Conservation (phyloP, 2,329 filamentous ascomycete genomes). For the Daldinia eschscholtzii region DNA sequence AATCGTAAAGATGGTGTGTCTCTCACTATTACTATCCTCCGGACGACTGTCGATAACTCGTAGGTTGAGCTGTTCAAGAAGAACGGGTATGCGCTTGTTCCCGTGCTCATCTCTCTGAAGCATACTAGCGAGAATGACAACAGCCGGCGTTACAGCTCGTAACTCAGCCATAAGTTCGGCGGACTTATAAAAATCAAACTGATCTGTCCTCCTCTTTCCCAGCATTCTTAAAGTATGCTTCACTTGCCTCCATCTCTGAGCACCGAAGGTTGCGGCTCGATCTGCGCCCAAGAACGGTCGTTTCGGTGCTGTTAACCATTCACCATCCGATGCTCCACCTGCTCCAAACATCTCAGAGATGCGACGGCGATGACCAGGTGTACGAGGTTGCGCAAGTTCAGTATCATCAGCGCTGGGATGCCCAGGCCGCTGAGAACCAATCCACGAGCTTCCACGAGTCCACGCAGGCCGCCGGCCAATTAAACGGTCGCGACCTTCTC, state of each 20-base stretch:
- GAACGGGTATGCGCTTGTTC: conserved; percentile 92
- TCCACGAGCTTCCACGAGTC: conserved; percentile 71
- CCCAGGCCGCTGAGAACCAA: conserved; percentile 62
- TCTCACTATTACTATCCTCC: conserved; percentile 72
- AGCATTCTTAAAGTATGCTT: conserved; percentile 88
- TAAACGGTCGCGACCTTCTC: conserved; percentile 76
- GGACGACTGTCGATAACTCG: conserved; percentile 83
- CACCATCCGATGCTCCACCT: conserved; percentile 73
- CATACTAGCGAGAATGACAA: conserved; percentile 95
- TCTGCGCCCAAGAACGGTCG: conserved; percentile 73
- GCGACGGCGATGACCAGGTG: conserved; percentile 73
- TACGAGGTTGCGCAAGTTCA: conserved; percentile 66
- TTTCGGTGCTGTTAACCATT: conserved; percentile 66
- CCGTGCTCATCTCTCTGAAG: conserved; percentile 97
- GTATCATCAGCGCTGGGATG: conserved; percentile 65
- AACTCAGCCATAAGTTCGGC: conserved; percentile 96
- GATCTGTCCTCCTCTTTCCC: conserved; percentile 81
- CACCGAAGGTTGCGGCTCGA: conserved; percentile 78
- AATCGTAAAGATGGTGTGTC: conserved; percentile 90
- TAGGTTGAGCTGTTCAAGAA: conserved; percentile 94
- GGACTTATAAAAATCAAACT: conserved; percentile 93
- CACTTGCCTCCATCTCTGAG: conserved; percentile 90
- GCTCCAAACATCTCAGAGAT: conserved; percentile 73
- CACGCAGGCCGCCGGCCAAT: conserved; percentile 65
- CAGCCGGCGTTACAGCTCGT: conserved; percentile 90